Conservation (phyloP, 2,329 filamentous ascomycete genomes). For the Fusarium nelsonii region DNA sequence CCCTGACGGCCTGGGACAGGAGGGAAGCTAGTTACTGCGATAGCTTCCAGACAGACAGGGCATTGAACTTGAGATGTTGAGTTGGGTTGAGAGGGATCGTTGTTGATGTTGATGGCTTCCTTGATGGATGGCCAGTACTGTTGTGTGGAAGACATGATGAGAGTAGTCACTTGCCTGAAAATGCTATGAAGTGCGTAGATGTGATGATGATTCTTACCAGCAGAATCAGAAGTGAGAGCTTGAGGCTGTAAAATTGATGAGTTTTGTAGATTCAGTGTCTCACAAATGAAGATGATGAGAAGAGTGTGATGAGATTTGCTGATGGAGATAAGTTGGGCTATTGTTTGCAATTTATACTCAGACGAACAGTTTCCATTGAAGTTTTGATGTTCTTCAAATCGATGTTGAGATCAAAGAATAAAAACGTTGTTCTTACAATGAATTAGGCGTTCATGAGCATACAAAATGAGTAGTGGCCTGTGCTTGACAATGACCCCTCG, state of each 20-base stretch:
- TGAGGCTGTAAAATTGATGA: neutral
- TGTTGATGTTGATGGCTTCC: slow-evolving; percentile 2
- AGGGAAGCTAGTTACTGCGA: slow-evolving; percentile 24
- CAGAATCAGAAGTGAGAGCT: neutral
- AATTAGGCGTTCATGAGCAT: neutral
- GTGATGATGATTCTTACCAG: neutral
- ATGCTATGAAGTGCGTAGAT: neutral
- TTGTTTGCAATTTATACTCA: slow-evolving; percentile 6
- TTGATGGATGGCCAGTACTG: slow-evolving; percentile 30
- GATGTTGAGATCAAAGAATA: neutral
- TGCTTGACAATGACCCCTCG: neutral
- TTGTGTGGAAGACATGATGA: slow-evolving; percentile 5
- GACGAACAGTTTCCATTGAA: neutral
- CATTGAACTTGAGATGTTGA: slow-evolving; percentile 11
- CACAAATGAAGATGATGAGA: neutral
- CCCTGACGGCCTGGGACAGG: neutral
- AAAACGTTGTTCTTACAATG: neutral
- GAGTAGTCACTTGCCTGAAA: neutral
- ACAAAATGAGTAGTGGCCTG: too few relatives aligned
- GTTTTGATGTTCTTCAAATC: neutral
- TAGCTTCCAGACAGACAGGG: slow-evolving; percentile 33
- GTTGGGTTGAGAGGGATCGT: neutral
- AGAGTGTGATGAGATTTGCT: neutral
- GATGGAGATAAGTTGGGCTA: neutral
- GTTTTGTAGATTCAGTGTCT: neutral